Conservation (phyloP, 208 protist genomes). For the Trypanosoma theileri region DNA sequence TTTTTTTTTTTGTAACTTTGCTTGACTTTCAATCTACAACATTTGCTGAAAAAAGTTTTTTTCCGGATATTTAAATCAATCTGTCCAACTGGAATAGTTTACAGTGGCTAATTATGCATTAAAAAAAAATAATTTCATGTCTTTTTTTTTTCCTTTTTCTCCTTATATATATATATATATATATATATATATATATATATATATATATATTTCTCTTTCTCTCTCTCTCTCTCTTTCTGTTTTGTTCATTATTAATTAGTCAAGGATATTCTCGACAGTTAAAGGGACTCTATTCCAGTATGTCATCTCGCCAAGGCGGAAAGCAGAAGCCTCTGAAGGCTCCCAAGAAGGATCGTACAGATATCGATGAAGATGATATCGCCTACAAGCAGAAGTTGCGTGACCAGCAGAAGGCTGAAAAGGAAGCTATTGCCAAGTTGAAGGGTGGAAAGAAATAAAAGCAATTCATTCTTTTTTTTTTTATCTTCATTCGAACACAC, state of each 20-base stretch:
- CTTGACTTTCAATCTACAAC: too few species aligned
- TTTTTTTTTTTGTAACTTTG: constrained; percentile 9
- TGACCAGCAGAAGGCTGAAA: constrained; percentile 86
- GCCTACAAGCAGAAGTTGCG: constrained; percentile 78
- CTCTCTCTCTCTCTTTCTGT: constrained; percentile 21
- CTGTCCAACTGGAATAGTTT: neutral
- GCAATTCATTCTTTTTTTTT: too few species aligned
- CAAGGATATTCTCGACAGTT: neutral
- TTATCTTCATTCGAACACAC: neutral
- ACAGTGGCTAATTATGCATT: constrained; percentile 1
- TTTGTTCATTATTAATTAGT: constrained; percentile 12
- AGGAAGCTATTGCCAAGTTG: constrained; percentile 86
- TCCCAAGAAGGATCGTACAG: constrained; percentile 76
- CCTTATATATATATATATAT: constrained; percentile 7
- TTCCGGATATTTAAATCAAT: too few species aligned
- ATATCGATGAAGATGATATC: constrained; percentile 70
- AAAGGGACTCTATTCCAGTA: neutral
- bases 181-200: constrained; percentile 9
- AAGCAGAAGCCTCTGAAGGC: constrained; percentile 91
- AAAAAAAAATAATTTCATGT: neutral
- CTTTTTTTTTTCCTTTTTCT: constrained; percentile 12
- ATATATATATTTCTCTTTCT: neutral
- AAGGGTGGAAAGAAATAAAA: constrained; percentile 62
- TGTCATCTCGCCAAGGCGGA: constrained; percentile 85
- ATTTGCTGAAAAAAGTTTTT: too few species aligned